A percentile compares a stretch with the other conserved stretches of the same genome.
These are phyloP conservation scores for Calamus simplicifolius DNA, from an alignment of 176 grass and related monocot genomes.

Conservation along the genomic window DNA sequence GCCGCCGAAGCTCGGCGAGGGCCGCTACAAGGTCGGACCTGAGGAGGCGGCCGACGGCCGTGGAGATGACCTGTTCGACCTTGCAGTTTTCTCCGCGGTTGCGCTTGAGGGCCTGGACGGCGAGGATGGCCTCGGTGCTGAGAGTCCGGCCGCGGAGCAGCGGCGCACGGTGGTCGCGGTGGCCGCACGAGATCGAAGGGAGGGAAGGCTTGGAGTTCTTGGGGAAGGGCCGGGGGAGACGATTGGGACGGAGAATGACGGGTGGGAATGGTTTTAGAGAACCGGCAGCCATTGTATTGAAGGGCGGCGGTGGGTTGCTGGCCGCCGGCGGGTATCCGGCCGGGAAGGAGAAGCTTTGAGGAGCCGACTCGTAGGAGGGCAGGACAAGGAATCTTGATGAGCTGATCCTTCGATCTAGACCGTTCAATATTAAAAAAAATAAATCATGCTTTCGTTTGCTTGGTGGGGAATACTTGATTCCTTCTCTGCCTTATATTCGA, in stretches of 20 bases:
- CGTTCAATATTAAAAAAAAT: too few species aligned
- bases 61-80: slow-evolving; percentile 12
- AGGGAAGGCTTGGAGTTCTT: too few species aligned
- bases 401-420: too few species aligned
- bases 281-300: slow-evolving; percentile 31
- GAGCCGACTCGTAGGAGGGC: too few species aligned
- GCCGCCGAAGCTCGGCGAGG: slow-evolving; percentile 79
- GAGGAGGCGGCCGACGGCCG: slow-evolving; percentile 55
- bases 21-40: slow-evolving; percentile 62
- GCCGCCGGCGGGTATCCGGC: too few species aligned
- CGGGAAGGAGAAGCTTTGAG: too few species aligned
- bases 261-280: background rate
- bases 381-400: too few species aligned
- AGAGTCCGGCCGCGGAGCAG: slow-evolving; percentile 79
- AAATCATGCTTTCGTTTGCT: too few species aligned
- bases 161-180: slow-evolving; percentile 63
- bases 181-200: slow-evolving; percentile 49
- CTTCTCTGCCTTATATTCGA: too few species aligned
- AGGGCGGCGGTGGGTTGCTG: too few species aligned
- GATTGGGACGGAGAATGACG: background rate
- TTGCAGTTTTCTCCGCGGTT: slow-evolving; percentile 23
- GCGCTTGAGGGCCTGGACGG: slow-evolving; percentile 85
- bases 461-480: too few species aligned
- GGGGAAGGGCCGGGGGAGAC: background rate
- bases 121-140: slow-evolving; percentile 82